Conservation (phyloP, 2,329 filamentous ascomycete genomes). For the Immersiporthe knoxdaviesiana region DNA sequence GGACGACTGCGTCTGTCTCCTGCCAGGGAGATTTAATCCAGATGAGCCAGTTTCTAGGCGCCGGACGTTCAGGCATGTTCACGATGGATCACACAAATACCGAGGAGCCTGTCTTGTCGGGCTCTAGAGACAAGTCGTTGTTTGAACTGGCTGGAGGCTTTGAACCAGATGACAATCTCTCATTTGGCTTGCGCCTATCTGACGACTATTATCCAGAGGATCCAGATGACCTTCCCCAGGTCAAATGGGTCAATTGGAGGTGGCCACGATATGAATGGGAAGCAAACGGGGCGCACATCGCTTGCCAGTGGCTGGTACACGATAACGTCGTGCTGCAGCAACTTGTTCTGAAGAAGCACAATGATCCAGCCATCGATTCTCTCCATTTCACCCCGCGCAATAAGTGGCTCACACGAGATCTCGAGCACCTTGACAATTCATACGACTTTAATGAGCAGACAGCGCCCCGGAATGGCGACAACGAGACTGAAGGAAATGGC, state of each 20-base stretch:
- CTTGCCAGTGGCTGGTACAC: conserved; percentile 16
- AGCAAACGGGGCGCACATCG: not conserved
- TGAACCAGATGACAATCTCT: not conserved
- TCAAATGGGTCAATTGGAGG: conserved; percentile 23
- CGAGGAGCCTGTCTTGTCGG: not conserved
- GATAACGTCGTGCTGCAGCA: conserved; percentile 9
- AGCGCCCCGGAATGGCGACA: rapidly evolving
- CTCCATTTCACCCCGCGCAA: not conserved
- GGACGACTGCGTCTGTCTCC: conserved; percentile 1
- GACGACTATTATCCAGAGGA: rapidly evolving
- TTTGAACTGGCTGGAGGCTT: not conserved
- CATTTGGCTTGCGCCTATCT: not conserved
- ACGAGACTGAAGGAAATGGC: not conserved
- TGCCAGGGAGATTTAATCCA: conserved; percentile 1
- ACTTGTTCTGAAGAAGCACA: not conserved
- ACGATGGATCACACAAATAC: not conserved
- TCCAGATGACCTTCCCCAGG: not conserved
- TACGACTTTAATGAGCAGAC: not conserved
- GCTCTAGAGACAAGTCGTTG: not conserved
- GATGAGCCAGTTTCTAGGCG: conserved; percentile 9
- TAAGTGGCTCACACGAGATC: not conserved
- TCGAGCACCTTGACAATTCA: not conserved
- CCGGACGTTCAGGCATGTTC: conserved; percentile 4
- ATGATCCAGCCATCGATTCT: not conserved
- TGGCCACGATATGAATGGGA: conserved; percentile 20